Base-by-base conservation (phyloP, 1,284 basidiomycete genomes). In the Erythrobasidium hasegawianum region DNA sequence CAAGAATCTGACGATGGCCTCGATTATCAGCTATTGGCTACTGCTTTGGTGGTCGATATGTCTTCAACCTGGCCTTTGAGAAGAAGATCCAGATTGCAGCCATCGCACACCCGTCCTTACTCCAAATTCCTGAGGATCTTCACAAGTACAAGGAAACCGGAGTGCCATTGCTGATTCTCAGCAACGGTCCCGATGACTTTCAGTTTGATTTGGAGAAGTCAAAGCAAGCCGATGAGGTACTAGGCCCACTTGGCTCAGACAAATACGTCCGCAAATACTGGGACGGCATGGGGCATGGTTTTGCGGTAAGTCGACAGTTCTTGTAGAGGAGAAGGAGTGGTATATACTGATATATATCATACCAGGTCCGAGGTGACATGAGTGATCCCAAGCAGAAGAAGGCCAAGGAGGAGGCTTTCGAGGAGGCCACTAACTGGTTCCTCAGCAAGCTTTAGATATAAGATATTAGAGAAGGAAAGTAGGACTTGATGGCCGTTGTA, bases 31-130 rank as follows among this genome's bases (percentile, higher is more conserved):
- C 84, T 0, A 83, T 82, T 0, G 86, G 86, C 1, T 88, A 84
- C 77, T 88, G 87, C 78, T 86, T 84, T 69, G 87, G 87, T 43
- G 87, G 53, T 29, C 83, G 85, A 58, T 85, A 85, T 64, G 79
- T 80, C 43, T 87, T 88, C 74, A 83, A 88, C 69, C 81, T 88
- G 57, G 85, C 85, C 0, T 84, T 87, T 69, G 85, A 87, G 2
- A 79, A 81, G 58, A 71, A 79, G 57, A 82, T 84, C 75, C 78
- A 82, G 45, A 86, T 80, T 20, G 81, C 80, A 0, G 84, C 82
- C 22, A 79, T 82, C 58, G 83, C 47, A 1, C 89, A 90, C 76
- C 88, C 88, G 2, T 87, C 87, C 2, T 77, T 85, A 1, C 81
- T 90, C 66, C 70, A 84, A 50, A 11, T 33, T 33, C 69, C 82